These are phyloP conservation scores for Abrus precatorius DNA, from an alignment of 306 rosid species.

Conservation along the genomic window DNA sequence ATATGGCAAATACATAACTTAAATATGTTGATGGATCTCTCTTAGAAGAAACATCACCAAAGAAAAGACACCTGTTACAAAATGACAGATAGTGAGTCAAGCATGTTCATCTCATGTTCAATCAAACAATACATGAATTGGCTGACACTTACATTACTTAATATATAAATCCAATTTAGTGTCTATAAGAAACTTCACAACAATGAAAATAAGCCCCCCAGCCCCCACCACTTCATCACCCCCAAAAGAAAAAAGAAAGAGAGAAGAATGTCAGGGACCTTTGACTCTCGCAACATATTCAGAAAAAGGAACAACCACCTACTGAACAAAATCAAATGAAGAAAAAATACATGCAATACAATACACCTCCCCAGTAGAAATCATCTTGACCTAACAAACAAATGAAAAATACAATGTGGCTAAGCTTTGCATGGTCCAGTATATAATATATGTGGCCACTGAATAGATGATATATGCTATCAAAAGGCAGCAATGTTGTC, in stretches of 20 bases:
- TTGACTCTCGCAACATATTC: conserved; percentile 1
- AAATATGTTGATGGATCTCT: conserved; percentile 73
- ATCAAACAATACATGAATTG: conserved; percentile 33
- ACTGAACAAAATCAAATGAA: conserved; percentile 29
- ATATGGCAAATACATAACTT: conserved; percentile 59
- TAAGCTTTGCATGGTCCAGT: not conserved
- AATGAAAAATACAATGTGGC: conserved; percentile 2
- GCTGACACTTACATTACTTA: not conserved
- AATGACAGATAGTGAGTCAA: conserved; percentile 38
- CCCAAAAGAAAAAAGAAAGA: not conserved
- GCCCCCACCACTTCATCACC: not conserved
- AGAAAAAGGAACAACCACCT: not conserved
- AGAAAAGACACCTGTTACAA: conserved; percentile 77
- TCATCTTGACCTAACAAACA: conserved; percentile 15
- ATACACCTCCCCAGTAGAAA: not conserved
- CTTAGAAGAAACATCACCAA: conserved; percentile 86
- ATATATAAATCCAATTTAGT: conserved; percentile 21
- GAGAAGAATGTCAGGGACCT: not conserved
- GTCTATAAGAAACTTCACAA: conserved; percentile 11
- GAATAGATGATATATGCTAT: conserved; percentile 7
- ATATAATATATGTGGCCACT: not conserved
- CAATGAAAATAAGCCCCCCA: not conserved
- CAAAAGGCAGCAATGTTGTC: conserved; percentile 11
- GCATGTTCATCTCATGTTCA: conserved; percentile 36
- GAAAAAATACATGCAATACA: not conserved